Base-by-base conservation (phyloP, 176 grass and related monocot species). In the Sorghum bicolor region DNA sequence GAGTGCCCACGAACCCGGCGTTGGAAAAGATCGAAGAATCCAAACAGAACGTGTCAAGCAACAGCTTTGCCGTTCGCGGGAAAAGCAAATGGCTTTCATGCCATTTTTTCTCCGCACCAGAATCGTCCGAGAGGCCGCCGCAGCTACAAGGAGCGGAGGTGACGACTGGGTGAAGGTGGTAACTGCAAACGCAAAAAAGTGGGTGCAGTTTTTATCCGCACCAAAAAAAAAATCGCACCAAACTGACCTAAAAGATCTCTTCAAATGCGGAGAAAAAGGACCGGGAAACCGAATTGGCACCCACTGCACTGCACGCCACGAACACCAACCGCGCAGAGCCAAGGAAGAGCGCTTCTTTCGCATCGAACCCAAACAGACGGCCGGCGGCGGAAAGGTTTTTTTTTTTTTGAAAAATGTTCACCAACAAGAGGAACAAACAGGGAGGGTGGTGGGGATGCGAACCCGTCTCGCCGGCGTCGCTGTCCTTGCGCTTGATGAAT, bases 401-500 rank as follows among this genome's bases (percentile, higher is more conserved):
- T n/a, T n/a, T n/a, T n/a, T n/a, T 73, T 45, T 8, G 2, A 6
- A 30, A 66, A 55, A 52, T 47, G 41, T 29, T 29, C 4, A 28
- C 13, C 19, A 48, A 38, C 2, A 26, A 2, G 13, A 57, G 13
- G 10, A 58, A 26, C 19, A 55, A 22, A 55, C 19, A 8, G 15
- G 8, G 12, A 5, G 45, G 1, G 33, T 2, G 37, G 1, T 47
- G 13, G 0, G 20, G 65, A 65, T 43, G 67, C 87, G 32, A 60
- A 94, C 95, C 92, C 60, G 78, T 76, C 78, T 97, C 88, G 67
- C 90, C 95, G 44, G 92, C 90, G 76, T 94, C 90, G 69, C 84
- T 91, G 68, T 97, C 95, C 86, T 94, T 97, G 52, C 92, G 90
- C 90, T 97, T 94, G 81, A 94, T 86, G 84, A 94, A 94, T 30